Percentiles rank a stretch among this genome's conserved stretches.
phyloP scores from a whole-genome alignment of 148 eudicot genomes.

The Beta vulgaris region DNA sequence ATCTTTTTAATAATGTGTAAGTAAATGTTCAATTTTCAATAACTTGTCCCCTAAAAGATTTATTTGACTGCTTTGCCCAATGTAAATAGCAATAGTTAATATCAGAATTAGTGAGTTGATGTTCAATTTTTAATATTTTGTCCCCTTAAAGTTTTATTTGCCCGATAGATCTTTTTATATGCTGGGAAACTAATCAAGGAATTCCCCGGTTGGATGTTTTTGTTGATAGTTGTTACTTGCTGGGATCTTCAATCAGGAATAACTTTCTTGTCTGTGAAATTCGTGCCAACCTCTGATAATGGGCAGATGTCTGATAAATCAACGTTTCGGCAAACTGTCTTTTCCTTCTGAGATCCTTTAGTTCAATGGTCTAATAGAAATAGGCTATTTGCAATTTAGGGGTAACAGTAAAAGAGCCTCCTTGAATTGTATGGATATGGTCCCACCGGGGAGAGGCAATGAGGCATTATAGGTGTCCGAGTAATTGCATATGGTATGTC shows the following conservation, averaged over 20 bases:
- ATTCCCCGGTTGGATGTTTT: neutral
- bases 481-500: neutral
- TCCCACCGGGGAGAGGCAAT: neutral
- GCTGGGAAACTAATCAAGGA: neutral
- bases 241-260: neutral
- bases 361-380: neutral
- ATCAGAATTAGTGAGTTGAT: neutral
- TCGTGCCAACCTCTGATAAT: neutral
- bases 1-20: constrained; percentile 82
- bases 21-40: constrained; percentile 17
- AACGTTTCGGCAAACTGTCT: neutral
- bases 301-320: neutral
- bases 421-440: neutral
- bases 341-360: neutral
- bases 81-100: neutral
- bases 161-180: neutral
- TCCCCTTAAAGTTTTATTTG: too few species aligned
- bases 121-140: too few species aligned
- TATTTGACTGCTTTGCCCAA: neutral
- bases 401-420: neutral
- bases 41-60: neutral
- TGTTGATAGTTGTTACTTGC: neutral
- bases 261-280: neutral
- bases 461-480: neutral
- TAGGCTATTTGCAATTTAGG: neutral